Base-by-base conservation (phyloP, 176 grass and related monocot genomes). In the Areca catechu region DNA sequence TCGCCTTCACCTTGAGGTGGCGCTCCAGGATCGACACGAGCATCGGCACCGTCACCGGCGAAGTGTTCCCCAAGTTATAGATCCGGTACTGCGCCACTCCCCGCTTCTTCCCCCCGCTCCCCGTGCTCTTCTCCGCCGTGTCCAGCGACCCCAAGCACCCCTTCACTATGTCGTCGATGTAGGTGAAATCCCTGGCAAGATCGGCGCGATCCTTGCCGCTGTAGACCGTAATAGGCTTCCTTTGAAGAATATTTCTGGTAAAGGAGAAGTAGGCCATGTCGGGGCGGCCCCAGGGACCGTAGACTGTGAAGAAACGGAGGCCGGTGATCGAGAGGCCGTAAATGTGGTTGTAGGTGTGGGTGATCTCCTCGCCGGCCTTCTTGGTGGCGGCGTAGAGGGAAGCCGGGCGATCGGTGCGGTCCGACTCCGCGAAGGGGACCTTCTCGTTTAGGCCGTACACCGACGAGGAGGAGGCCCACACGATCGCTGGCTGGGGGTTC, bases 241-340 rank as follows among this genome's bases (percentile, higher is more conserved):
- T 82, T 77, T 85, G 89, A 18, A 95, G 85, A 63, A 95, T 95
- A 63, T 85, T 89, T 51, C 85, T 75, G 12, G 89, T 85, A 72
- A 95, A 95, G 56, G 78, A 85, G 78, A 95, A 95, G 78, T 95
- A 95, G 0, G 89, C 89, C 89, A 95, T 95, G 78, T 95, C 89
- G 3, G 89, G 89, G 18, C 89, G 75, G 0, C 89, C 89, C 89
- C 89, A 95, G 0, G 89, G 89, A 1, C 89, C 89, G 56, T 95
- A 95, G 0, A 95, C 89, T 7, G 89, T 95, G 72, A 95, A 95
- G 81, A 95, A 95, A 22, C 89, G 74, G 21, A 95, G 79, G 0
- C 75, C 89, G 5, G 89, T 95, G 63, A 95, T 24, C 55, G 89
- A 95, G 17, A 95, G 82, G 1, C 90, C 90, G 54, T 95, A 95